phyloP scores from a whole-genome alignment of 805 yeast genomes.

The Clavispora phyllophila region DNA sequence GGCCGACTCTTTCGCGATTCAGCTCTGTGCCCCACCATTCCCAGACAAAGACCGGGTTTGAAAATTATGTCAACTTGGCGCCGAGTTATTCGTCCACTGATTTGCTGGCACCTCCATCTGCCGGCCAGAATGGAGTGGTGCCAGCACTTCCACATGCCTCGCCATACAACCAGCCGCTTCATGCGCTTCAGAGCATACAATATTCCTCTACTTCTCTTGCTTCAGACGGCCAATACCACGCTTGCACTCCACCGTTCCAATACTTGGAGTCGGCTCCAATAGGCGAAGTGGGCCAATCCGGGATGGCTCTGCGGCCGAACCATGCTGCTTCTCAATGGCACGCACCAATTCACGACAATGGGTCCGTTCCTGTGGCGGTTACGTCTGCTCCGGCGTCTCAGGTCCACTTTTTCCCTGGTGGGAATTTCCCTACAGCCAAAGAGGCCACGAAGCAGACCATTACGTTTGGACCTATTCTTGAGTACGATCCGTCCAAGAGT shows the following conservation, averaged over 20 bases:
- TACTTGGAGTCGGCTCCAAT: background rate
- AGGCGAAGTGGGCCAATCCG: background rate
- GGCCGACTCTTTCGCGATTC: background rate
- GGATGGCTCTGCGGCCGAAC: background rate
- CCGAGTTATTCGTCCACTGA: background rate
- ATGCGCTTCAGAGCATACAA: background rate
- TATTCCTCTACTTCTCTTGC: background rate
- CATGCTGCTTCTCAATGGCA: background rate
- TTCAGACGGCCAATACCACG: background rate
- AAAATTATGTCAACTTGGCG: background rate
- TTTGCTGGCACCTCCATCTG: slow-evolving; percentile 10
- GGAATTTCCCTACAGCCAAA: background rate
- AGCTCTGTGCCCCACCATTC: background rate
- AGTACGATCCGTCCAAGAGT: slow-evolving; percentile 36
- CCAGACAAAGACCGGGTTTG: background rate
- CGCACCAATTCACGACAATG: background rate
- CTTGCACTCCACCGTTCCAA: background rate
- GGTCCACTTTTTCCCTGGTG: slow-evolving; percentile 7
- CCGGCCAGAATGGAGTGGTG: slow-evolving; percentile 11
- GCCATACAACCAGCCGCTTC: background rate
- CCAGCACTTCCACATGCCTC: background rate
- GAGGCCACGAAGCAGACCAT: slow-evolving; percentile 22
- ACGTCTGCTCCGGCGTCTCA: slow-evolving; percentile 22
- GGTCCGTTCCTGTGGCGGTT: background rate
- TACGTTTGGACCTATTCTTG: slow-evolving; percentile 37